A percentile compares a stretch with the other conserved stretches of the same genome.
These are phyloP conservation scores for Saccharomycopsis hybrid DNA, from an alignment of 1,139 yeast genomes.

Conservation along the genomic window DNA sequence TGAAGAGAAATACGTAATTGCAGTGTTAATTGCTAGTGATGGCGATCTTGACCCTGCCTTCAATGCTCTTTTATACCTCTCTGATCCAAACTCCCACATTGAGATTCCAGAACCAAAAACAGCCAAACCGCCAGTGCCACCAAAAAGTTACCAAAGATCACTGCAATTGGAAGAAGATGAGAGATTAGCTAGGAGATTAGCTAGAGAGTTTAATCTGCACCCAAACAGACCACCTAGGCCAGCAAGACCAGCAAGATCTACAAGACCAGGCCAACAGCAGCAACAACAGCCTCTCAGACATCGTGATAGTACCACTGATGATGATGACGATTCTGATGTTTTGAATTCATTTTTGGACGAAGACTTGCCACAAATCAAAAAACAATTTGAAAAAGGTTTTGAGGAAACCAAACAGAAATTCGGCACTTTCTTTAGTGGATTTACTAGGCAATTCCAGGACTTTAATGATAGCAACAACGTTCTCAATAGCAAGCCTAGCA, in stretches of 20 bases:
- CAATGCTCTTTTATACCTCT: constrained; percentile 72
- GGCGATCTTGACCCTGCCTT: constrained; percentile 82
- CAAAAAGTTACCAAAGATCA: constrained; percentile 28
- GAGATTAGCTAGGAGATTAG: constrained; percentile 71
- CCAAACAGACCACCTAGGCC: constrained; percentile 9
- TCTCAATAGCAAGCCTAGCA: constrained; percentile 5
- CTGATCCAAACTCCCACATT: constrained; percentile 70
- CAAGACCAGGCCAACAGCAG: no score
- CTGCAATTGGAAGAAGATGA: constrained; percentile 71
- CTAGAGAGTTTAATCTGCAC: constrained; percentile 66
- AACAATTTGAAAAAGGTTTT: constrained; percentile 66
- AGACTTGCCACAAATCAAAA: constrained; percentile 59
- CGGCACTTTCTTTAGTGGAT: constrained; percentile 74
- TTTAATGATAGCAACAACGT: constrained; percentile 21
- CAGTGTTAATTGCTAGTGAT: constrained; percentile 78
- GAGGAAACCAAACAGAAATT: constrained; percentile 79
- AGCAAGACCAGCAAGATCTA: constrained; percentile 2
- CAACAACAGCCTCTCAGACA: constrained; percentile 14
- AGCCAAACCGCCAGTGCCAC: constrained; percentile 27
- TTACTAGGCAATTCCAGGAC: constrained; percentile 50
- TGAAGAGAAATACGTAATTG: constrained; percentile 65
- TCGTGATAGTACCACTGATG: constrained; percentile 16
- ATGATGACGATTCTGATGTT: constrained; percentile 42
- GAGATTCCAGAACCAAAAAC: constrained; percentile 42
- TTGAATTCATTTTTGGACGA: constrained; percentile 61